Evolutionary conservation across 768 basidiomycete species (phyloP), one percentile per base, ranked within the genome.

Genomic region (Tephrocybe sp.): DNA sequence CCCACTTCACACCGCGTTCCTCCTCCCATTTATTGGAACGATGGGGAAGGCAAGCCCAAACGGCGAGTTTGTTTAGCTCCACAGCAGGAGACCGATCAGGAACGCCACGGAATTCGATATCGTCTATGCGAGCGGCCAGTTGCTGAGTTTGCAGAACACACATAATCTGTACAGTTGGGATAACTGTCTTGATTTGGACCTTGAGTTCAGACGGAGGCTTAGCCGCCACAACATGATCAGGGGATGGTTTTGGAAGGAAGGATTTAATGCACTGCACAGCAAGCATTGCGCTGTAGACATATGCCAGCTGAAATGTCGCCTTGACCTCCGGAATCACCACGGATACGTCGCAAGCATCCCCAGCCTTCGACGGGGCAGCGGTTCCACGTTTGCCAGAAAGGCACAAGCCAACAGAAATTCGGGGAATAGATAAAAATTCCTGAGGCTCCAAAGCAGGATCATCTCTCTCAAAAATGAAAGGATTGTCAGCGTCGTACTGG

Each of bases 261-360:
- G 65, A 62, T 54, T 73, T 66, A 39, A 87, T 25, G 2, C 81
- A 82, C 40, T 78, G 76, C 7, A 75, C 44, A 9, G 85, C 88
- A 42, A 92, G 76, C 37, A 93, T 71, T 14, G 74, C 59, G 58
- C 83, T 85, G 63, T 94, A 94, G 25, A 86, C 70, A 62, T 88
- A 83, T 14, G 81, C 79, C 48, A 90, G 67, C 58, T 83, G 78
- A 53, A 91, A 73, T 38, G 71, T 71, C 5, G 73, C 72, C 30
- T 75, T 72, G 25, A 85, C 65, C 45, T 76, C 74, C 14, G 85
- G 81, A 17, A 88, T 67, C n/a, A 69, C 60, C 12, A 83, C 62
- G 1, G 73, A 68, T 18, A 81, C 58, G 3, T 79, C 72, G 47
- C 76, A 80, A 10, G 74, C 65, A 51, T 84, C 79, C 41, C 52